A percentile compares a stretch with the other conserved stretches of the same genome.
Evolutionary conservation across 345 rosid genomes (phyloP).

Genomic region (Turritis glabra): DNA sequence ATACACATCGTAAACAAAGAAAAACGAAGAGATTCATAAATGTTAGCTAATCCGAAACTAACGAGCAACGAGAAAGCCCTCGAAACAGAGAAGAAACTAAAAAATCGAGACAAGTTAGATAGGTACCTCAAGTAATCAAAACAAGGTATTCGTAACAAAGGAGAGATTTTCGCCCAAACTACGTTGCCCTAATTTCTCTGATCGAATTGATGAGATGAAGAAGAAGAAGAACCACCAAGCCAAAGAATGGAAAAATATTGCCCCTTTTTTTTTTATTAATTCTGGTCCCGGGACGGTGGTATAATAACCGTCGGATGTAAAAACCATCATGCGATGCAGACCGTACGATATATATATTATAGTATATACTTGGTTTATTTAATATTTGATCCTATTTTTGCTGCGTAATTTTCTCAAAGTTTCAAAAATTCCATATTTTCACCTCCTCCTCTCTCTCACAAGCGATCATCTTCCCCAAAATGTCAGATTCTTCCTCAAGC

Average conservation of each 20-base stretch:
- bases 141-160: not conserved
- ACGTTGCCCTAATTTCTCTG: constrained; percentile 34
- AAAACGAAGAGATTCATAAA: not conserved
- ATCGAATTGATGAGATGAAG: constrained; percentile 2
- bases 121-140: constrained; percentile 21
- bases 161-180: constrained; percentile 19
- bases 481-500: constrained; percentile 34
- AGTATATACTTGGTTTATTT: no score
- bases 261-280: not conserved
- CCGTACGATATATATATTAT: not conserved
- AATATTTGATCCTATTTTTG: constrained; percentile 19
- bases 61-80: constrained; percentile 22
- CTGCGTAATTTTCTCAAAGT: constrained; percentile 14
- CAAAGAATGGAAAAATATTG: not conserved
- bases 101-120: not conserved
- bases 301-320: constrained; percentile 27
- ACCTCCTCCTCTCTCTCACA: constrained; percentile 15
- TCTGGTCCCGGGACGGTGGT: not conserved
- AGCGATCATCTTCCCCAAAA: constrained; percentile 6
- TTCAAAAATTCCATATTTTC: not conserved
- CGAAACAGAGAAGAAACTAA: not conserved
- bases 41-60: constrained; percentile 9
- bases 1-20: not conserved
- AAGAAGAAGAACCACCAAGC: constrained; percentile 26
- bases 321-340: constrained; percentile 1